Evolutionary conservation across 2,329 filamentous ascomycete genomes (phyloP), one percentile per base, ranked within the genome.

Genomic region (Colletotrichum neosansevieriae): DNA sequence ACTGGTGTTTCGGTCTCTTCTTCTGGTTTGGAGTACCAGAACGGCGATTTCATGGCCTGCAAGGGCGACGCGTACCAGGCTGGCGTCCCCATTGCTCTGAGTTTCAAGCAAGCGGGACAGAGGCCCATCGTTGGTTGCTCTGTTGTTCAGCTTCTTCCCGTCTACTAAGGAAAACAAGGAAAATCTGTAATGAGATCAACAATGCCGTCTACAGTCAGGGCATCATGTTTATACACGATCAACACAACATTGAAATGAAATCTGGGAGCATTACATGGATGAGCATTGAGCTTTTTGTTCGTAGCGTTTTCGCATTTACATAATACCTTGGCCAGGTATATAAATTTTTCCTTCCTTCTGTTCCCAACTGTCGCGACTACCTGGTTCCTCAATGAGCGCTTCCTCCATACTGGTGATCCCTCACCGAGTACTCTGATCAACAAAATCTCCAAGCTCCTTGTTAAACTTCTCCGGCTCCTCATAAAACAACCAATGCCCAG

Each of bases 401-500:
- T 13, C 19, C 9, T 32, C n/a, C 34, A 13, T 6, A 11, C 12
- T 19, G 1, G 3, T 17, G 3, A 6, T 15, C 36, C 11, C 47
- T 68, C 49, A 68, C 4, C 36, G 50, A 6, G 65, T 44, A 17
- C 61, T 59, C 12, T 54, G 10, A 3, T 47, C 61, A 32, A 65
- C 61, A n/a, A 68, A 68, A 3, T 68, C 54, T 4, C 24, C 24
- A 29, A 81, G 69, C 68, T 79, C 77, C 47, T 38, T 58, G 59
- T 80, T 79, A 58, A 81, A 82, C 67, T 73, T 70, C 32, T 78
- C 78, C 0, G 78, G 75, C 67, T 81, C 76, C 73, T 82, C 80
- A 32, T 77, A 82, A 51, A 81, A 82, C 64, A 81, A 45, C 80
- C 80, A 82, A 58, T 82, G 80, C 0, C 80, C 80, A 3, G 76